Base-by-base conservation (phyloP, 495 filamentous ascomycete species). In the Xeromyces bisporus region DNA sequence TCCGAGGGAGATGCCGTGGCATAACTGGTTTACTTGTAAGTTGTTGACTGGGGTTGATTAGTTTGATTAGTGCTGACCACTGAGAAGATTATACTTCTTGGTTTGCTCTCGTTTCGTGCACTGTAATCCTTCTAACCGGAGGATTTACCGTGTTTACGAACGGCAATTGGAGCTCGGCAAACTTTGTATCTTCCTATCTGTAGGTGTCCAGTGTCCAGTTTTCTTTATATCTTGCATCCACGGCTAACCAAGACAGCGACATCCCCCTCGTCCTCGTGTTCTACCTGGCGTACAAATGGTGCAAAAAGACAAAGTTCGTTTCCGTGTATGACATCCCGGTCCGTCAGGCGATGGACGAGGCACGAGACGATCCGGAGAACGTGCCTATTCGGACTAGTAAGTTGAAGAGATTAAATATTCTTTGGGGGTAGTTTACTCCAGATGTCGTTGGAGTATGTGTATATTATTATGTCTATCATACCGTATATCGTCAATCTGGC, bases 231-330 rank as follows among this genome's bases (percentile, higher is more conserved):
- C n/a, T n/a, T n/a, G n/a, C n/a, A n/a, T n/a, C n/a, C n/a, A n/a
- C n/a, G n/a, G n/a, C n/a, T n/a, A n/a, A n/a, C n/a, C n/a, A n/a
- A n/a, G n/a, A n/a, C 18, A 39, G 56, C 15, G 65, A 72, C 27
- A 64, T 77, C 17, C 67, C 68, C 0, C 56, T 75, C 15, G 62
- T 73, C 23, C 26, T 58, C 0, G 34, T 34, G 1, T 55, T 71
- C 13, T 73, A 66, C 33, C 37, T 71, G 12, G 58, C 55, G 3
- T 77, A 62, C 50, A 77, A 77, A 32, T 35, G 61, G 3, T 35
- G 53, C 16, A 67, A 61, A 34, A 65, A 55, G 35, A 74, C 69
- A 0, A 66, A 60, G 35, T 44, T 76, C 13, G 52, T 66, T 10
- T 48, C 59, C 3, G 48, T 70, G 8, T 55, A 63, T 28, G 52